phyloP scores from a whole-genome alignment of 2,329 filamentous ascomycete species.

The Aspergillus sp. region DNA sequence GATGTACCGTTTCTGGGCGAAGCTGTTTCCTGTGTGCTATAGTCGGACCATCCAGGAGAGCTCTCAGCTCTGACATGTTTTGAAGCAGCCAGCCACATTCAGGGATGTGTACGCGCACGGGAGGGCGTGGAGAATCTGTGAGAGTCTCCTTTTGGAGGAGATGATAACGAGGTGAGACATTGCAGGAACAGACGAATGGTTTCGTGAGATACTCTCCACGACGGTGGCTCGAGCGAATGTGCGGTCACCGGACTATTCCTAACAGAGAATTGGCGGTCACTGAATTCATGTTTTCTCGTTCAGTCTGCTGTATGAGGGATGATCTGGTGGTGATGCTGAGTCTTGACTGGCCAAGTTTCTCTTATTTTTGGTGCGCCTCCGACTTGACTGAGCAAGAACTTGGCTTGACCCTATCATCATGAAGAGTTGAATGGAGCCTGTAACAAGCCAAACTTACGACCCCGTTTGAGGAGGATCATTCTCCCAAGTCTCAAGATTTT shows the following conservation, averaged over 20 bases:
- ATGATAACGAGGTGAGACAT: constrained; percentile 10
- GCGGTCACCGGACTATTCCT: constrained; percentile 2
- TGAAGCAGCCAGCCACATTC: constrained; percentile 11
- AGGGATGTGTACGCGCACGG: not conserved
- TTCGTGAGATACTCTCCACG: constrained; percentile 3
- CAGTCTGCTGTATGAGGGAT: constrained; percentile 3
- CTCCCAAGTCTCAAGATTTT: not conserved
- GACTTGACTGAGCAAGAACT: constrained; percentile 5
- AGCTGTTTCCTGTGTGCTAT: constrained; percentile 36
- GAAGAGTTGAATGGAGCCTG: constrained; percentile 2
- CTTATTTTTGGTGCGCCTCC: constrained; percentile 12
- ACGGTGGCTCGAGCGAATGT: not conserved
- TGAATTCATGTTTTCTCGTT: constrained; percentile 9
- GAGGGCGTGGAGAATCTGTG: not conserved
- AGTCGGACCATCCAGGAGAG: constrained; percentile 30
- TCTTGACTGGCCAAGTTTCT: constrained; percentile 21
- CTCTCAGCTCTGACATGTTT: constrained; percentile 25
- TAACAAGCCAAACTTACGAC: not conserved
- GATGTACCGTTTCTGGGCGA: constrained; percentile 32
- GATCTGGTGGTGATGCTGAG: constrained; percentile 7
- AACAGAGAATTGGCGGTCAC: constrained; percentile 8
- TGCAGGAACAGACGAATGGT: constrained; percentile 8
- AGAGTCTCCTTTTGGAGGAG: constrained; percentile 3
- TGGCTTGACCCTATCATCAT: constrained; percentile 10
- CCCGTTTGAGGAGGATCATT: not conserved